These are phyloP conservation scores for Verticillium nubilum DNA, from an alignment of 2,329 filamentous ascomycete species.

Conservation along the genomic window DNA sequence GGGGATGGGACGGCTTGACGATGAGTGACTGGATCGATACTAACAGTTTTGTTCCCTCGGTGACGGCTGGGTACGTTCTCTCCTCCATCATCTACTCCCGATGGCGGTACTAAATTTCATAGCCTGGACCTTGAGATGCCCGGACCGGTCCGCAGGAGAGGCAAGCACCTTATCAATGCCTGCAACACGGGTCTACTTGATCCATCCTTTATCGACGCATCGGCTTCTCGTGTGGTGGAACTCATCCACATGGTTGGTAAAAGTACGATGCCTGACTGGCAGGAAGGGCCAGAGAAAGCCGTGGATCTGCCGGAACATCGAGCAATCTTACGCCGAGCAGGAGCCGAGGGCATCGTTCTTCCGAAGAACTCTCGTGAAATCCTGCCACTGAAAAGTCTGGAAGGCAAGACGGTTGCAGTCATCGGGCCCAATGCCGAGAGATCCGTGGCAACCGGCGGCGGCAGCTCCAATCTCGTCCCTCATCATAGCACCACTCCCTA, in stretches of 20 bases:
- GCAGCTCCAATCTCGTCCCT: constrained; percentile 18
- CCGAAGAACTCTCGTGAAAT: constrained; percentile 56
- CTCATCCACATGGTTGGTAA: constrained; percentile 19
- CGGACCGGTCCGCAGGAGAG: constrained; percentile 14
- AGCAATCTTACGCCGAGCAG: neutral
- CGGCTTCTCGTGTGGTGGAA: constrained; percentile 17
- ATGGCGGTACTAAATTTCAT: constrained; percentile 19
- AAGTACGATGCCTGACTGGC: neutral
- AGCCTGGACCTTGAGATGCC: constrained; percentile 30
- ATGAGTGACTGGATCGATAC: constrained; percentile 42
- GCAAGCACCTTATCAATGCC: neutral
- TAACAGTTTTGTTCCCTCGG: constrained; percentile 19
- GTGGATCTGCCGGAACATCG: neutral
- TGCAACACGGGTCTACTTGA: neutral
- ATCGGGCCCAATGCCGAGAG: constrained; percentile 49
- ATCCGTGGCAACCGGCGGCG: constrained; percentile 23
- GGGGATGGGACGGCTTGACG: constrained; percentile 37
- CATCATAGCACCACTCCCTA: constrained; percentile 7
- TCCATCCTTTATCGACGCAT: neutral
- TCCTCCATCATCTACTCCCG: neutral
- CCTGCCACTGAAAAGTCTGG: constrained; percentile 39
- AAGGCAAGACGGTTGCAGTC: constrained; percentile 30
- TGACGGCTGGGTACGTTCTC: neutral
- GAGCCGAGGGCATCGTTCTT: constrained; percentile 41
- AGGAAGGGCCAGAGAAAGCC: neutral